Conservation (phyloP, 495 filamentous ascomycete genomes). For the Penicillium pulvis region DNA sequence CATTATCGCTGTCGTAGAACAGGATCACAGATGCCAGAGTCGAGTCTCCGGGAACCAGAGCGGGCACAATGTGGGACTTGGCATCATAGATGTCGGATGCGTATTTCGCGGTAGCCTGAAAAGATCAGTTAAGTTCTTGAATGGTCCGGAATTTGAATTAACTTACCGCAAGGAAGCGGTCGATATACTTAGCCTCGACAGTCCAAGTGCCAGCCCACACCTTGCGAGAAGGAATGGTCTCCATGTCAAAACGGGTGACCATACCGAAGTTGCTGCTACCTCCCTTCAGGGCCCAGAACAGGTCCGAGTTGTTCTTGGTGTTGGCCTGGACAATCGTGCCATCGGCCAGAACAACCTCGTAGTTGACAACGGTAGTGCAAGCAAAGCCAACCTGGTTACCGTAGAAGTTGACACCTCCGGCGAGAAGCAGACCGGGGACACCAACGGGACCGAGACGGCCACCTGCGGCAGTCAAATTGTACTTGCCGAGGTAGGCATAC, state of each 20-base stretch:
- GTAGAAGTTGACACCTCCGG: conserved; percentile 56
- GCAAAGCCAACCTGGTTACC: conserved; percentile 48
- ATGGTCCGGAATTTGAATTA: not conserved
- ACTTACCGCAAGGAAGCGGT: conserved; percentile 33
- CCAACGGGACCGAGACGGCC: conserved; percentile 58
- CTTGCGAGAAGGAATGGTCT: conserved; percentile 50
- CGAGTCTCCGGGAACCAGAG: conserved; percentile 30
- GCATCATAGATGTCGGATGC: conserved; percentile 33
- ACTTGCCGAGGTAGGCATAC: conserved; percentile 47
- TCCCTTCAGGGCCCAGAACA: conserved; percentile 62
- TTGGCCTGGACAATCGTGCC: conserved; percentile 57
- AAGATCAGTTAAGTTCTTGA: not conserved
- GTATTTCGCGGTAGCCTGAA: conserved; percentile 34
- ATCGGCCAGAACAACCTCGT: conserved; percentile 63
- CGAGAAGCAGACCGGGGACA: conserved; percentile 49
- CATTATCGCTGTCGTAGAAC: conserved; percentile 39
- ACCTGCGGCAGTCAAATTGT: conserved; percentile 52
- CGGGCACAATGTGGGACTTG: conserved; percentile 38
- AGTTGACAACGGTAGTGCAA: conserved; percentile 53
- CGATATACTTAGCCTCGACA: conserved; percentile 30
- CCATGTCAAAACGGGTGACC: conserved; percentile 51
- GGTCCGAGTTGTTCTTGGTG: conserved; percentile 51
- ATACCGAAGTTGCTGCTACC: conserved; percentile 58
- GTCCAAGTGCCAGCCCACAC: conserved; percentile 48
- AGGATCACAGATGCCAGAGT: conserved; percentile 37